Evolutionary conservation across 257 asterid species (phyloP).

Genomic region (Solanum appendiculatum): DNA sequence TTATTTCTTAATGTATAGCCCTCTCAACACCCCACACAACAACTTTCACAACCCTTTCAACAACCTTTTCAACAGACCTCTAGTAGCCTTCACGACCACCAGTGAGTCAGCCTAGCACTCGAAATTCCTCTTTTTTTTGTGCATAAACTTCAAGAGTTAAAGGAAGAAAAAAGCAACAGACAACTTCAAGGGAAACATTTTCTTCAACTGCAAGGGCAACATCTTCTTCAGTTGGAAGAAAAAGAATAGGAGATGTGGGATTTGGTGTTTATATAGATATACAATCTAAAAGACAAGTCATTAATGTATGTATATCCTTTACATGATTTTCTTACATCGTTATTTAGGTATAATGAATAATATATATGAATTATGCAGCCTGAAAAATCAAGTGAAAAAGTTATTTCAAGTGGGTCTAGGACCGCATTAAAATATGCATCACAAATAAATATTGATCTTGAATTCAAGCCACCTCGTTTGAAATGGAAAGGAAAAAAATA

Average conservation of each 20-base stretch:
- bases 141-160: not conserved
- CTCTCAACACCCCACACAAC: not conserved
- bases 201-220: not conserved
- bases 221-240: not conserved
- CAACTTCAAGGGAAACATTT: too few relatives aligned
- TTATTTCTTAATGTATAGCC: not conserved
- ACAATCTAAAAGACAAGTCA: not conserved
- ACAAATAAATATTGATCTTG: not conserved
- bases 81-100: not conserved
- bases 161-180: not conserved
- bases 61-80: not conserved
- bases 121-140: not conserved
- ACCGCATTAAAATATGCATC: not conserved
- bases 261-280: not conserved
- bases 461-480: not conserved
- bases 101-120: not conserved
- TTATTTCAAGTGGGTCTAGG: not conserved
- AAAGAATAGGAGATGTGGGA: not conserved
- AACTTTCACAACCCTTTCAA: not conserved
- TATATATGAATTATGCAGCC: not conserved
- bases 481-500: not conserved
- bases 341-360: not conserved
- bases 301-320: not conserved
- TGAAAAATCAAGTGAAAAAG: not conserved
- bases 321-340: not conserved